Conservation (phyloP, 2,329 filamentous ascomycete genomes). For the Neonectria magnoliae region DNA sequence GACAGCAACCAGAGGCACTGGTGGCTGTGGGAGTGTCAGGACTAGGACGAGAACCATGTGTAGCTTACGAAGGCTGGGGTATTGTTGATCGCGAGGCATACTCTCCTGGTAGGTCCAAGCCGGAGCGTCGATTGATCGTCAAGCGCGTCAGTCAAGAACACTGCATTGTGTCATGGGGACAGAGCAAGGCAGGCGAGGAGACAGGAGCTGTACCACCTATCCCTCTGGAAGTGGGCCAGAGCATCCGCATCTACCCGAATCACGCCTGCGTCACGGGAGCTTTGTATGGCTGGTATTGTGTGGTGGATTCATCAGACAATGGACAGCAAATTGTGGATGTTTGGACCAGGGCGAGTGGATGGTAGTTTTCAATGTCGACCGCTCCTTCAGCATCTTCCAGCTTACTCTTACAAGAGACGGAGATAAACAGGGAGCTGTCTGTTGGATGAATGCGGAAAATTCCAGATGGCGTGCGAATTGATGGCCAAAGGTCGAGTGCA, state of each 20-base stretch:
- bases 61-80: slow-evolving; percentile 69
- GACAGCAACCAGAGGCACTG: slow-evolving; percentile 59
- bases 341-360: slow-evolving; percentile 51
- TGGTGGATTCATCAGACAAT: slow-evolving; percentile 51
- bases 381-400: no score
- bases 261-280: slow-evolving; percentile 72
- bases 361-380: neutral
- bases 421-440: no score
- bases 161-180: slow-evolving; percentile 64
- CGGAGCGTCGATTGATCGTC: slow-evolving; percentile 58
- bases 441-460: no score
- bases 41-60: slow-evolving; percentile 70
- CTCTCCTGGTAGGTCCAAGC: neutral
- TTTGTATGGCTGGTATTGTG: slow-evolving; percentile 69
- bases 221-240: slow-evolving; percentile 56
- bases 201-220: slow-evolving; percentile 32
- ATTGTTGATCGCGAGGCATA: slow-evolving; percentile 55
- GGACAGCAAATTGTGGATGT: slow-evolving; percentile 65
- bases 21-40: slow-evolving; percentile 67
- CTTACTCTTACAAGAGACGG: no score
- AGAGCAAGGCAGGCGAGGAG: slow-evolving; percentile 26
- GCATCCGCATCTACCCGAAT: slow-evolving; percentile 65
- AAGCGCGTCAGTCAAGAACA: slow-evolving; percentile 73
- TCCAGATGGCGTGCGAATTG: no score
- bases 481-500: no score